Conservation (phyloP, 2,329 filamentous ascomycete species). For the Cyphellophora attinorum region DNA sequence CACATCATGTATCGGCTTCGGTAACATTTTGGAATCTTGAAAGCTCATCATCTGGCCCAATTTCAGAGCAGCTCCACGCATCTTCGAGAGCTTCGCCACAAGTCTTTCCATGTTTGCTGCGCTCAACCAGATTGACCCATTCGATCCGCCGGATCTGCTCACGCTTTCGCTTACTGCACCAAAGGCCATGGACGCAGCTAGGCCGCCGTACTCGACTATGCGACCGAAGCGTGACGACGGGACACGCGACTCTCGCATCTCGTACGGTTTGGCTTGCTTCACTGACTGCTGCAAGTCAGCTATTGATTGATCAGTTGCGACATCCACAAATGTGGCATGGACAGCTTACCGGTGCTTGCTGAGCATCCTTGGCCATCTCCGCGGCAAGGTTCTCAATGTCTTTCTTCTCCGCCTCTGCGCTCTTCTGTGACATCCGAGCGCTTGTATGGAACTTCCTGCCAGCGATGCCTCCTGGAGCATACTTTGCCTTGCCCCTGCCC, state of each 20-base stretch:
- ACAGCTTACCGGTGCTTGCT: conserved; percentile 19
- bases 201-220: conserved; percentile 87
- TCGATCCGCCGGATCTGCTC: conserved; percentile 64
- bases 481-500: conserved; percentile 31
- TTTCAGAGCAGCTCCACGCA: conserved; percentile 95
- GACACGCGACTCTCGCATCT: conserved; percentile 79
- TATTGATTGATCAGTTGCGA: conserved; percentile 38
- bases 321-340: not conserved
- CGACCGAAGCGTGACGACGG: conserved; percentile 79
- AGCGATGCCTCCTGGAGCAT: conserved; percentile 13
- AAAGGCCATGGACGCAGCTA: conserved; percentile 91
- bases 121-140: conserved; percentile 77
- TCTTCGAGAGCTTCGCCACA: conserved; percentile 84
- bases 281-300: conserved; percentile 25
- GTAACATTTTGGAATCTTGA: conserved; percentile 93
- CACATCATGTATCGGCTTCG: conserved; percentile 75
- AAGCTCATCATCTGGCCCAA: conserved; percentile 97
- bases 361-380: conserved; percentile 35
- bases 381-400: conserved; percentile 38
- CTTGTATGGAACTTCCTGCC: conserved; percentile 11
- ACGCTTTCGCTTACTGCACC: conserved; percentile 81
- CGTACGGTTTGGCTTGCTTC: conserved; percentile 40
- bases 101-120: conserved; percentile 85
- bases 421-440: conserved; percentile 9
- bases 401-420: conserved; percentile 20